These are phyloP conservation scores for Globisporangium barbulae DNA, from an alignment of 352 stramenopile genomes.

Conservation along the genomic window DNA sequence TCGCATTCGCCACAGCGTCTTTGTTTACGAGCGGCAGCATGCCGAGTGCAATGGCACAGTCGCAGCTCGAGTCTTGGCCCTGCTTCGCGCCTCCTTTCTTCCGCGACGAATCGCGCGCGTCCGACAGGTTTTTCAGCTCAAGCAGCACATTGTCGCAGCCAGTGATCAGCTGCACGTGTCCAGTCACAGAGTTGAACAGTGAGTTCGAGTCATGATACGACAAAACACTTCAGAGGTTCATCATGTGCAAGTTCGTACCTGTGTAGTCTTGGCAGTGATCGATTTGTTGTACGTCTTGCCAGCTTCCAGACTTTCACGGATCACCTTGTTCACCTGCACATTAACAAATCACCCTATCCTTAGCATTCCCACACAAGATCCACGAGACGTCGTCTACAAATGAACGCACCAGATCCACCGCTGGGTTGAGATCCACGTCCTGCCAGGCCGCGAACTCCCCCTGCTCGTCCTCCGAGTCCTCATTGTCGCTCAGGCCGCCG, in stretches of 20 bases:
- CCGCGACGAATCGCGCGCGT: slow-evolving; percentile 47
- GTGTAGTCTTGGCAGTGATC: slow-evolving; percentile 78
- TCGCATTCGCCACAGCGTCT: slow-evolving; percentile 9
- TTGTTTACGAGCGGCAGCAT: slow-evolving; percentile 49
- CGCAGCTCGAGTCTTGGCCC: slow-evolving; percentile 37
- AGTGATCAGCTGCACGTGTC: slow-evolving; percentile 40
- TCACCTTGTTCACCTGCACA: slow-evolving; percentile 47
- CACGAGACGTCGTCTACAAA: background rate
- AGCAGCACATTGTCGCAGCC: slow-evolving; percentile 73
- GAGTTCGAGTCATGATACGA: background rate
- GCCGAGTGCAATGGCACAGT: slow-evolving; percentile 55
- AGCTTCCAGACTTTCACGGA: slow-evolving; percentile 69
- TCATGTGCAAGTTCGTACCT: slow-evolving; percentile 14
- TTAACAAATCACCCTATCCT: background rate
- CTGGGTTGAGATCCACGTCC: slow-evolving; percentile 80
- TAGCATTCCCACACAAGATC: background rate
- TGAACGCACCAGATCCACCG: slow-evolving; percentile 61
- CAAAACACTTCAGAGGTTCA: too few species aligned
- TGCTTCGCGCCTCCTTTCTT: slow-evolving; percentile 28
- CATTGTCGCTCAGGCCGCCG: slow-evolving; percentile 62
- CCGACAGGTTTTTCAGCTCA: slow-evolving; percentile 70
- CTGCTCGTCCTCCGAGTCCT: slow-evolving; percentile 84
- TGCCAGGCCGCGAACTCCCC: slow-evolving; percentile 73
- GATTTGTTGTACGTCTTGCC: slow-evolving; percentile 87
- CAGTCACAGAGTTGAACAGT: background rate